Evolutionary conservation across 805 yeast species (phyloP).

Genomic region (Saccharomycopsis schoenii): DNA sequence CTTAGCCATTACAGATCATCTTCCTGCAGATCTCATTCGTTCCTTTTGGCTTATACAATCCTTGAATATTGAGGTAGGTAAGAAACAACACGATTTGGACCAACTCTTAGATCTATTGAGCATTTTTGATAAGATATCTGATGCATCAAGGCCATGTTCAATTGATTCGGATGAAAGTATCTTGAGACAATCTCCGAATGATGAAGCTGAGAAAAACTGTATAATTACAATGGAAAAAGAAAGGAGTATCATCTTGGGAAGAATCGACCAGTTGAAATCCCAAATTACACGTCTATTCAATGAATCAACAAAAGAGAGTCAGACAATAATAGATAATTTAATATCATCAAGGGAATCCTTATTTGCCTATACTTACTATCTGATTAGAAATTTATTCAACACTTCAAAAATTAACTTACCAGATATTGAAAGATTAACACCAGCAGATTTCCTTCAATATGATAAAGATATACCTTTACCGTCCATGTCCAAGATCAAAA

Average conservation of each 20-base stretch:
- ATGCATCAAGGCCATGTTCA: neutral
- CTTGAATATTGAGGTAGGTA: conserved; percentile 23
- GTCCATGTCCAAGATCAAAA: neutral
- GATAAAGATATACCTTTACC: neutral
- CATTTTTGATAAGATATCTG: neutral
- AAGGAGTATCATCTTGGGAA: neutral
- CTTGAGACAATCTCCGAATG: neutral
- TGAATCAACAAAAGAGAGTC: conserved; percentile 11
- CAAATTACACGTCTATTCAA: conserved; percentile 1
- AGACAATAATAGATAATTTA: neutral
- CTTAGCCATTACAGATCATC: conserved; percentile 26
- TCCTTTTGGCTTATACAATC: conserved; percentile 33
- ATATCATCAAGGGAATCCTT: neutral
- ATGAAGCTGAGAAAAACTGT: neutral
- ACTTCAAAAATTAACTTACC: neutral
- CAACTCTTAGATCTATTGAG: neutral
- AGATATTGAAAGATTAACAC: neutral
- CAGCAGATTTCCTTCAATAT: neutral
- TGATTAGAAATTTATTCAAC: neutral
- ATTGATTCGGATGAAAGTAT: neutral
- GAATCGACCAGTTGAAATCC: neutral
- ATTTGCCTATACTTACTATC: neutral
- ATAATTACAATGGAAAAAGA: neutral
- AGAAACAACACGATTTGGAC: conserved; percentile 3
- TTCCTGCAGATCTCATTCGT: conserved; percentile 34